Conservation (phyloP, 2,329 filamentous ascomycete genomes). For the Fusarium staphyleae region DNA sequence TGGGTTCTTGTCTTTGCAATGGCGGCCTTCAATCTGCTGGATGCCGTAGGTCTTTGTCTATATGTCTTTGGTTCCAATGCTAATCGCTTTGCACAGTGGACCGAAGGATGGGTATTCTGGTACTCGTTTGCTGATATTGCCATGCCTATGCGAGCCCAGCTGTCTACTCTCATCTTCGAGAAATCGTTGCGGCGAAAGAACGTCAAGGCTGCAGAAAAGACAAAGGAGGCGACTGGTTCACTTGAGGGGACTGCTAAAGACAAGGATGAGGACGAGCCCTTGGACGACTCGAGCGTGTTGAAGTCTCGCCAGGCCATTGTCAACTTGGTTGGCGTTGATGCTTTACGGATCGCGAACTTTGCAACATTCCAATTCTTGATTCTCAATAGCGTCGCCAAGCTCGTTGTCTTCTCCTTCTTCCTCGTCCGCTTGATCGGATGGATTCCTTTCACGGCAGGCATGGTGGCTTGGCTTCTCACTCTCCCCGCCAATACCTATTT, state of each 20-base stretch:
- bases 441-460: constrained; percentile 70
- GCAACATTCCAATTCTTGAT: constrained; percentile 71
- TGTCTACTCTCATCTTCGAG: constrained; percentile 76
- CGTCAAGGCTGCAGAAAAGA: constrained; percentile 68
- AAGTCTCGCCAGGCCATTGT: constrained; percentile 72
- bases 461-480: constrained; percentile 68
- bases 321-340: constrained; percentile 80
- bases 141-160: constrained; percentile 71
- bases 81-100: constrained; percentile 50
- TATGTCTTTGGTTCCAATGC: not conserved
- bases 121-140: constrained; percentile 67
- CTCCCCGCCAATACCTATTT: constrained; percentile 73
- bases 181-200: constrained; percentile 82
- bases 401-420: constrained; percentile 71
- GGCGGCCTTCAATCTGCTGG: constrained; percentile 64
- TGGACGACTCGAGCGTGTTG: constrained; percentile 44
- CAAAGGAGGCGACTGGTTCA: constrained; percentile 45
- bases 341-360: constrained; percentile 73
- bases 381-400: constrained; percentile 66
- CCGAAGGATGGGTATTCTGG: constrained; percentile 74
- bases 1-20: constrained; percentile 75
- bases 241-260: constrained; percentile 52
- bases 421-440: constrained; percentile 75
- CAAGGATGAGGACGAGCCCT: constrained; percentile 59
- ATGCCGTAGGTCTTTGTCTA: constrained; percentile 45